Evolutionary conservation across 2,329 filamentous ascomycete species (phyloP).

Genomic region (Alternaria dauci): DNA sequence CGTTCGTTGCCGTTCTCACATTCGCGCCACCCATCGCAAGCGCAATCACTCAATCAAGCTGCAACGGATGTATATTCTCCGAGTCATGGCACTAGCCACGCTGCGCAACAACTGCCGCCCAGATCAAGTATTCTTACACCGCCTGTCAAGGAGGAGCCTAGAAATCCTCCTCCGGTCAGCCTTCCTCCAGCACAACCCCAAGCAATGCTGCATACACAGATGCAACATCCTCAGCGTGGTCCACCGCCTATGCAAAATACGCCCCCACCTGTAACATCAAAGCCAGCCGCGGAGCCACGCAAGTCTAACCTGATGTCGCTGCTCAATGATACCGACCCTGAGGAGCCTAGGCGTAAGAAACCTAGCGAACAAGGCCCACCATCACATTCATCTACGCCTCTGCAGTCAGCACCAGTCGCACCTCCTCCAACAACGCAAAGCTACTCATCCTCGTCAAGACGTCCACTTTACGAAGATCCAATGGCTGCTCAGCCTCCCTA

Average conservation of each 20-base stretch:
- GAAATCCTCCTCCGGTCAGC: constrained; percentile 35
- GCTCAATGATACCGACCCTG: constrained; percentile 50
- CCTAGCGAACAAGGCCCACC: constrained; percentile 42
- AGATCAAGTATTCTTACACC: constrained; percentile 40
- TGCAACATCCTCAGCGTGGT: constrained; percentile 32
- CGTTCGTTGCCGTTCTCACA: constrained; percentile 42
- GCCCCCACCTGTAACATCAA: constrained; percentile 29
- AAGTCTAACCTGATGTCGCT: constrained; percentile 51
- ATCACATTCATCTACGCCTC: constrained; percentile 48
- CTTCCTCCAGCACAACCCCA: constrained; percentile 31
- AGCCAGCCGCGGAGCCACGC: constrained; percentile 44
- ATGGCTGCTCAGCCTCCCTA: constrained; percentile 37
- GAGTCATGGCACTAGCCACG: constrained; percentile 24
- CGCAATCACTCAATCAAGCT: constrained; percentile 33
- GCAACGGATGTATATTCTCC: constrained; percentile 33
- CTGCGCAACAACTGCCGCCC: constrained; percentile 33
- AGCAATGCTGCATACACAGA: constrained; percentile 30
- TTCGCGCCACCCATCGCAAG: constrained; percentile 36
- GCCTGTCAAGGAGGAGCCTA: constrained; percentile 47
- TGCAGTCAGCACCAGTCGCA: constrained; percentile 45
- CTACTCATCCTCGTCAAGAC: constrained; percentile 32
- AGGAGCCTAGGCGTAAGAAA: constrained; percentile 48
- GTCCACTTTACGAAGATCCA: constrained; percentile 38
- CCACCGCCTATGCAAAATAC: constrained; percentile 31
- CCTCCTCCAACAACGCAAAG: constrained; percentile 38